Evolutionary conservation across 805 yeast genomes (phyloP), one percentile per base, ranked within the genome.

Genomic region (Candida ulmi): DNA sequence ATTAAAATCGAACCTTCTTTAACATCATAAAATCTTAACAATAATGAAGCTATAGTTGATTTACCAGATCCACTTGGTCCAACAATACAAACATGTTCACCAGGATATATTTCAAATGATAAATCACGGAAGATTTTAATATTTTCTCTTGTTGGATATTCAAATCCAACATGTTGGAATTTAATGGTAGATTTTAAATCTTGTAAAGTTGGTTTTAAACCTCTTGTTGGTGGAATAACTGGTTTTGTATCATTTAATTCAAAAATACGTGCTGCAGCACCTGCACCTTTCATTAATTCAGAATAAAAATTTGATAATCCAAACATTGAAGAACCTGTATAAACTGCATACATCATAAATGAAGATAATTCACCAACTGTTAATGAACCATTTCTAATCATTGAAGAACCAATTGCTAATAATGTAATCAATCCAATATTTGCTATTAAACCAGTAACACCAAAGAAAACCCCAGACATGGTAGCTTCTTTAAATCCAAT

Each of bases 21-120:
- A 2, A 95, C 90, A 52, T 88, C 96, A 61, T 91, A 91, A 56
- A 85, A 86, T 43, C 98, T 69, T 50, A 90, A 62, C 33, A 91
- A 63, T 38, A 91, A 64, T 38, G 90, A 86, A 7, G 90, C 73
- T 3, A 91, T 76, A 0, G 97, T 90, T 15, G 95, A 86, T 59
- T 91, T 91, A 19, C 98, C 98, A 44, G 95, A 85, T 2, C 98
- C 98, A 26, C 95, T 83, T n/a, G 96, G 96, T 2, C 98, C 98
- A 15, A 90, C 97, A 43, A 91, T 78, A 57, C 97, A 90, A 13
- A 90, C 80, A 52, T 91, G 91, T 50, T 87, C 90, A 12, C 97
- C 97, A 26, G 84, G 78, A 13, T 67, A 58, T 33, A 91, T 80
- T 2, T 63, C 68, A 41, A 91, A 67, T 47, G 76, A 68, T 40